phyloP scores from a whole-genome alignment of 177 flowering plant genomes.

The Telopea speciosissima region DNA sequence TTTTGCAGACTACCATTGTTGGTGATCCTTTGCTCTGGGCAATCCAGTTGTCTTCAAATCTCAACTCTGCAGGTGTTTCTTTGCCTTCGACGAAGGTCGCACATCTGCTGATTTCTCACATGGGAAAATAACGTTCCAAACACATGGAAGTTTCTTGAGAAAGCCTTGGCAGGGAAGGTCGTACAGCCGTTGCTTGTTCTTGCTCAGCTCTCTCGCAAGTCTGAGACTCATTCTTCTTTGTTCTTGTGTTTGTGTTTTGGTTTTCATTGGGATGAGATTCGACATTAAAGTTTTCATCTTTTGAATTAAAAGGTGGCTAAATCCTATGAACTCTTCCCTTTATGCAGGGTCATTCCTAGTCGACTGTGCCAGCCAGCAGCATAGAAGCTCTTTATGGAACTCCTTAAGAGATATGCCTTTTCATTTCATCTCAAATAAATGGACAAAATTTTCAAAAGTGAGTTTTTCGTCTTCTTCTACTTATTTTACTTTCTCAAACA shows the following conservation, averaged over 20 bases:
- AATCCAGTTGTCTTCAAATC: constrained; percentile 44
- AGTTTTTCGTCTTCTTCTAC: constrained; percentile 14
- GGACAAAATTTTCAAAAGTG: constrained; percentile 52
- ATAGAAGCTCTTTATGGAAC: constrained; percentile 79
- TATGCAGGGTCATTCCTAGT: constrained; percentile 74
- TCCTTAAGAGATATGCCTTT: constrained; percentile 64
- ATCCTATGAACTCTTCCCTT: too few relatives aligned
- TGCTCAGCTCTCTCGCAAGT: constrained; percentile 79
- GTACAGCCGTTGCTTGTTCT: constrained; percentile 74
- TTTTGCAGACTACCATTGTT: constrained; percentile 59
- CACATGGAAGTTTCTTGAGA: constrained; percentile 85
- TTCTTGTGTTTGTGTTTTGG: background rate
- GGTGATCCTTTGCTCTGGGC: constrained; percentile 79
- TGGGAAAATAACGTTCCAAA: constrained; percentile 86
- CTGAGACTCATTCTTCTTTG: constrained; percentile 1
- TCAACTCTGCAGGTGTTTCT: constrained; percentile 47
- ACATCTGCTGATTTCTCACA: constrained; percentile 56
- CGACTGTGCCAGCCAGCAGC: constrained; percentile 60
- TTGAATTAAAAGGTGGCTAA: too few relatives aligned
- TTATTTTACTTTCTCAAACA: too few relatives aligned
- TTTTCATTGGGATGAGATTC: background rate
- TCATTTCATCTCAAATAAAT: constrained; percentile 43
- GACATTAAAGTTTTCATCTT: background rate
- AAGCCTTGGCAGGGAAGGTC: constrained; percentile 47
- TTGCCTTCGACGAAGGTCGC: constrained; percentile 74